Conservation (phyloP, 768 basidiomycete genomes). For the Termitomyces sp. region DNA sequence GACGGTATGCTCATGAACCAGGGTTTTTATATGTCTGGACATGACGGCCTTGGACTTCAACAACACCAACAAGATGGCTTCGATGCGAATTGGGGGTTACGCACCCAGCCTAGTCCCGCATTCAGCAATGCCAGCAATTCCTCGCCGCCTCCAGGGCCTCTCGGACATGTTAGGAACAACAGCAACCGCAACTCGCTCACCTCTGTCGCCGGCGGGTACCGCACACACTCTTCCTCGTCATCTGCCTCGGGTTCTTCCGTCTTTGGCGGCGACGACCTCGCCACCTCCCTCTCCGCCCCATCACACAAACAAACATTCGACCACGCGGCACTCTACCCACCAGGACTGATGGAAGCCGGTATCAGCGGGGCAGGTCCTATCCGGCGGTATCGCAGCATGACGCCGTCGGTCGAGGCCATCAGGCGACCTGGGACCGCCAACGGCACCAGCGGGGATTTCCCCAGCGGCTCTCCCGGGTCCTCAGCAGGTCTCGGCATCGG, state of each 20-base stretch:
- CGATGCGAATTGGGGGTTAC: conserved; percentile 32
- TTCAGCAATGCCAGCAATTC: conserved; percentile 34
- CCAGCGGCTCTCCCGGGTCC: conserved; percentile 26
- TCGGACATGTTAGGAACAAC: conserved; percentile 17
- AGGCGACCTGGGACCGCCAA: conserved; percentile 40
- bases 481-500: conserved; percentile 24
- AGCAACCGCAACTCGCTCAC: conserved; percentile 11
- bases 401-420: conserved; percentile 58
- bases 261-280: conserved; percentile 29
- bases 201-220: conserved; percentile 7
- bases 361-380: conserved; percentile 48
- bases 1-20: conserved; percentile 40
- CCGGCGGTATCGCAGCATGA: conserved; percentile 71
- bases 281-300: conserved; percentile 57
- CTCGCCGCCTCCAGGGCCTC: conserved; percentile 27
- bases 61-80: conserved; percentile 2
- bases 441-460: conserved; percentile 29
- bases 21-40: conserved; percentile 6
- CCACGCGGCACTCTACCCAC: conserved; percentile 44
- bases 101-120: conserved; percentile 31
- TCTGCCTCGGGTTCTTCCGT: conserved; percentile 23
- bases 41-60: background rate
- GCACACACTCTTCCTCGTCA: conserved; percentile 15
- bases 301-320: conserved; percentile 67
- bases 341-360: conserved; percentile 29